Base-by-base conservation (phyloP, 345 rosid genomes). In the Gossypium herbaceum region DNA sequence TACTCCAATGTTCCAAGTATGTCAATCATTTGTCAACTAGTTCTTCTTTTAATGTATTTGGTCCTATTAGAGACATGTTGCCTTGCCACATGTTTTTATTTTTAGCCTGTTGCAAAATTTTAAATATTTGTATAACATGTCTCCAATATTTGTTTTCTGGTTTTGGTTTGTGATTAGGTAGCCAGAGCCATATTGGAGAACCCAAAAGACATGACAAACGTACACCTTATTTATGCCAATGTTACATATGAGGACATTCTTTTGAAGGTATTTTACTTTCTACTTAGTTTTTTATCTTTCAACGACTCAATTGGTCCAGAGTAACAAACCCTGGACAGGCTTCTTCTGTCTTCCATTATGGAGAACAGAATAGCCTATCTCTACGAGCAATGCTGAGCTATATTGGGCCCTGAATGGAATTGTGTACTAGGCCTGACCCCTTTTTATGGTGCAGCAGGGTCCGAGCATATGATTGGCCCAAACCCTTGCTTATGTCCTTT, bases 1-100 rank as follows among this genome's bases (percentile, higher is more conserved):
- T 79, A 93, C 99, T 79, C 99, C 98, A 25, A 96, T 93, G 99
- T 96, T 89, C 87, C 99, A 96, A 85, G 99, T 93, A 74, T 71
- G 85, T 58, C 15, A 57, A 41, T 25, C 61, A 62, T 78, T 57
- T 12, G 43, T 70, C 61, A 27, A 17, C 1, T 44, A 22, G 16
- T 52, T 19, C 13, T 41, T 68, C 62, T 51, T 63, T 43, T 48
- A 7, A 12, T 64, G 9, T 75, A 20, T 79, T 68, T 72, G 29
- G 60, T 73, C 1, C 7, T 12, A 67, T 22, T 63, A 9, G 7
- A 57, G 27, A 25, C 43, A 71, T 79, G 52, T 56, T 51, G 27
- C 58, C 27, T 25, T 76, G 58, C 6, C 24, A 48, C n/a, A 25
- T 2, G 20, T 25, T 69, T 68, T 12, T 11, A 44, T 27, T 20